Base-by-base conservation (phyloP, 1,284 basidiomycete genomes). In the Mycena citricolor region DNA sequence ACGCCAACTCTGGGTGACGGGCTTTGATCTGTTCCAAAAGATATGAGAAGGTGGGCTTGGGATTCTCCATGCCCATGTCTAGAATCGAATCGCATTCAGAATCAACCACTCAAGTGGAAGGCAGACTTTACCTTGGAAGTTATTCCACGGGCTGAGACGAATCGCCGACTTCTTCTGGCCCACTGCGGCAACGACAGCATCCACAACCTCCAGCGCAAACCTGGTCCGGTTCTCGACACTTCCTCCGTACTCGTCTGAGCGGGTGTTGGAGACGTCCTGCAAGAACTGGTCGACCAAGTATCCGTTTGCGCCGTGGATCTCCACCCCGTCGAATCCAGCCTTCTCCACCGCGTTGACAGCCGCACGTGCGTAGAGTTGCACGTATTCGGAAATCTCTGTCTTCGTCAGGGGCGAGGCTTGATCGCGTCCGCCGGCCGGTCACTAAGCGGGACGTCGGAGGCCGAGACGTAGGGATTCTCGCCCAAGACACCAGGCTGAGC, bases 161-260 rank as follows among this genome's bases (percentile, higher is more conserved):
- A 77, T 61, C 7, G 65, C 73, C 8, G 65, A 62, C 17, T 63
- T 54, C 14, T 57, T 51, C 22, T 51, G 47, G 1, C 63, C 63
- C 4, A 65, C 55, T 7, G 57, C 58, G 2, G 46, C 42, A 2
- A 51, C 54, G 4, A 65, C 57, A 4, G 56, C 59, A 10, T 69
- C 65, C 16, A 73, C 58, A 12, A 75, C 67, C 55, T 70, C 68
- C 49, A 79, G 61, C 1, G 67, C 55, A 47, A 83, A 82, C 10
- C 74, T 62, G 2, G 64, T 54, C 13, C 81, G 66, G 55, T 81
- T 81, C 60, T 79, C 75, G 17, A 78, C 25, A 47, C 2, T 68
- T 4, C 79, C 81, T 5, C 81, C 81, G 56, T 80, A 86, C 35
- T 69, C 63, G 61, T 85, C 81, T 10, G 72, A 76, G 21, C 80